Evolutionary conservation across 1,139 yeast genomes (phyloP), one percentile per base, ranked within the genome.

Genomic region (Pichia sp.): DNA sequence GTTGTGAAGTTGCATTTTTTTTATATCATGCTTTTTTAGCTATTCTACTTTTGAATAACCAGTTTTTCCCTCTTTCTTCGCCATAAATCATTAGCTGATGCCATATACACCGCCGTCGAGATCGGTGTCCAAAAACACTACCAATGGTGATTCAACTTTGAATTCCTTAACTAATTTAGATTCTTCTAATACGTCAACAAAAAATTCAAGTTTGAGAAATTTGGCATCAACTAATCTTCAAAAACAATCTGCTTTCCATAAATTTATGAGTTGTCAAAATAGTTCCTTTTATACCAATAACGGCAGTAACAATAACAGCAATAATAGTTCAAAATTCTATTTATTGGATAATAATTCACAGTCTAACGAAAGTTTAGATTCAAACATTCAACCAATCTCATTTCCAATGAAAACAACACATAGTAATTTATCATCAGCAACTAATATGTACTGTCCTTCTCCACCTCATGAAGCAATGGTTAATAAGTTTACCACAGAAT

Each of bases 401-500:
- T 30, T 27, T 31, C 30, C 34, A 16, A 39, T 39, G 42, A 39
- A 14, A 1, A 6, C 39, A 14, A 13, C 11, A 5, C 8, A 14
- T 19, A 19, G 25, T 19, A 19, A 36, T 11, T 36, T 19, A 7
- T 25, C 42, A 5, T 25, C 27, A 10, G 8, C 22, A 8, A 34
- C 14, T 16, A 25, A 14, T 25, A 25, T 39, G 14, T 22, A n/a
- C 7, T 9, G 13, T 7, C 29, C 29, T 2, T 13, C 42, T 14
- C 28, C 41, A 10, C 16, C 28, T 7, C n/a, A 18, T 19, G 25
- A 36, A 16, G 46, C 55, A 19, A 48, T 57, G 27, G 27, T 49
- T 3, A 53, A 39, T 22, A 39, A 73, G 59, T 86, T 85, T 63
- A 89, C 95, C 6, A 80, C 83, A 25, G 93, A 86, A 63, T 85